These are phyloP conservation scores for Penicillium antarcticum DNA, from an alignment of 495 filamentous ascomycete genomes.

Conservation along the genomic window DNA sequence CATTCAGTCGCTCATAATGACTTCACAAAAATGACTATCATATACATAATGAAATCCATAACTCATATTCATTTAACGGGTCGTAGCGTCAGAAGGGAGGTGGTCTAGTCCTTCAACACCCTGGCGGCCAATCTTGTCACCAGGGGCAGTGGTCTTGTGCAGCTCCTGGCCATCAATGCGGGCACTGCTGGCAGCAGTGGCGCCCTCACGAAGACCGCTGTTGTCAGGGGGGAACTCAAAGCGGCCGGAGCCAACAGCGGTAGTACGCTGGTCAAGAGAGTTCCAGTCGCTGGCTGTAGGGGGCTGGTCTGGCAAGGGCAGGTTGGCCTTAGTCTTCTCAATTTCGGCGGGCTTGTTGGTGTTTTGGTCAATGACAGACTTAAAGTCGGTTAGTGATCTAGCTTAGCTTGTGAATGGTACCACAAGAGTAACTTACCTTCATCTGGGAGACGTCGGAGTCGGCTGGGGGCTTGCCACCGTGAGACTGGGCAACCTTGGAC, in stretches of 20 bases:
- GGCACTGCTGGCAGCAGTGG: constrained; percentile 57
- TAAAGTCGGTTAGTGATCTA: constrained; percentile 1
- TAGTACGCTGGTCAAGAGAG: constrained; percentile 61
- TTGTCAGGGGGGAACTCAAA: constrained; percentile 44
- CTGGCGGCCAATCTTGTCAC: constrained; percentile 48
- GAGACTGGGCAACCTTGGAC: constrained; percentile 37
- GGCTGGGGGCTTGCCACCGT: constrained; percentile 40
- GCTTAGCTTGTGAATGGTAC: background rate
- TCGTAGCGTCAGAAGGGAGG: constrained; percentile 50
- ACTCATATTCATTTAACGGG: constrained; percentile 14
- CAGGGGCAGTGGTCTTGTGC: constrained; percentile 39
- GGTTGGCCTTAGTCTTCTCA: constrained; percentile 61
- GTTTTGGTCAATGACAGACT: constrained; percentile 49
- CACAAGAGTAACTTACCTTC: constrained; percentile 30
- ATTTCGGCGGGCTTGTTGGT: constrained; percentile 60
- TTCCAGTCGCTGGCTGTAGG: constrained; percentile 74
- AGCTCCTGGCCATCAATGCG: constrained; percentile 43
- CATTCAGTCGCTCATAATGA: constrained; percentile 11
- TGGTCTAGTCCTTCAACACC: constrained; percentile 48
- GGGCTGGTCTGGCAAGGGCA: constrained; percentile 76
- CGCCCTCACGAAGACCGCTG: constrained; percentile 58
- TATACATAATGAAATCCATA: constrained; percentile 10
- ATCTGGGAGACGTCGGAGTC: constrained; percentile 46
- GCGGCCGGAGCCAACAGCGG: constrained; percentile 65
- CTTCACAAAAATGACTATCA: constrained; percentile 7